phyloP scores from a whole-genome alignment of 169 alveolate species.

The Plasmodium vinckei region DNA sequence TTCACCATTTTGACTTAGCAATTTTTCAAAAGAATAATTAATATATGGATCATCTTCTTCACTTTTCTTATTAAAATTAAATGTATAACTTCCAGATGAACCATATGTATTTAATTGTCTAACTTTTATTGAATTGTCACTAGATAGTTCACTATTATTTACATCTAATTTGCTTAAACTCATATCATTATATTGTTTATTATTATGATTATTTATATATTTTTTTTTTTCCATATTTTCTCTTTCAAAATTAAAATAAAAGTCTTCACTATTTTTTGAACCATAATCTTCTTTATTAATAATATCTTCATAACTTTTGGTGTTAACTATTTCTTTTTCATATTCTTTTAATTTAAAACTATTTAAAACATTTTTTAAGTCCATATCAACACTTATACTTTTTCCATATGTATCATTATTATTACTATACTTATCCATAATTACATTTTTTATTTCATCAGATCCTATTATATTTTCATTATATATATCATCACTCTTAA shows the following conservation, averaged over 20 bases:
- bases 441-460: conserved; percentile 12
- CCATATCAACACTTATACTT: background rate
- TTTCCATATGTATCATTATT: conserved; percentile 7
- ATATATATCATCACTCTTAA: background rate
- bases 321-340: background rate
- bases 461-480: conserved; percentile 2
- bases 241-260: conserved; percentile 62
- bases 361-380: background rate
- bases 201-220: background rate
- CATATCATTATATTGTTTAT: background rate
- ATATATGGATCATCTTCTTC: conserved; percentile 42
- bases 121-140: background rate
- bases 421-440: conserved; percentile 13
- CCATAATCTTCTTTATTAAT: background rate
- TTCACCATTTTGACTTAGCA: background rate
- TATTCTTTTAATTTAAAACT: background rate
- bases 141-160: conserved; percentile 6
- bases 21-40: conserved; percentile 66
- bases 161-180: conserved; percentile 1
- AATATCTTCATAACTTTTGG: background rate
- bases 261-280: conserved; percentile 44
- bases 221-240: conserved; percentile 15
- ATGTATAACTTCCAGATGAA: conserved; percentile 11
- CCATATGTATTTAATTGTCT: background rate
- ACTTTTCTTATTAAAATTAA: background rate